phyloP scores from a whole-genome alignment of 805 yeast species.

The Hanseniaspora nectarophila region DNA sequence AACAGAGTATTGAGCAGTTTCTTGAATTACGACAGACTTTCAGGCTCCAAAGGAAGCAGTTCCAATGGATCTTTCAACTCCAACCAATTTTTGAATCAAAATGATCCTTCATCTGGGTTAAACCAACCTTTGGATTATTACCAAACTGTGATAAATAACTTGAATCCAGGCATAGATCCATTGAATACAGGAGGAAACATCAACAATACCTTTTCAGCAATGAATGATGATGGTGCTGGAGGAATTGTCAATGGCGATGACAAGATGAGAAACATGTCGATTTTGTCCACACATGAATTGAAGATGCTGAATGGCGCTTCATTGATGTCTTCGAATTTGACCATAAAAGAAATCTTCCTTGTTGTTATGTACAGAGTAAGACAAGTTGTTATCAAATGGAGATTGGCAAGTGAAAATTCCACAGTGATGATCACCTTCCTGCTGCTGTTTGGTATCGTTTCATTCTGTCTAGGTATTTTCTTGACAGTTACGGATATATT shows the following conservation, averaged over 20 bases:
- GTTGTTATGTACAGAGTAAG: slow-evolving; percentile 15
- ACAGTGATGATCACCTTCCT: slow-evolving; percentile 13
- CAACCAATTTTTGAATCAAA: neutral
- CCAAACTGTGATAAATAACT: slow-evolving; percentile 11
- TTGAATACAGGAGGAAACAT: neutral
- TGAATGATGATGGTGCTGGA: neutral
- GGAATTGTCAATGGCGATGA: neutral
- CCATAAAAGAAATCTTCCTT: slow-evolving; percentile 2
- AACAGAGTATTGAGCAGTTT: neutral
- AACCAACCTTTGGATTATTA: slow-evolving; percentile 6
- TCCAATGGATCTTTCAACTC: neutral
- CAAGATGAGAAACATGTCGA: slow-evolving; percentile 12
- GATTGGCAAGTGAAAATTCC: slow-evolving; percentile 14
- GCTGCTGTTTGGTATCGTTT: slow-evolving; percentile 15
- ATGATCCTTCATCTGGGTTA: neutral
- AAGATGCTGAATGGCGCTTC: slow-evolving; percentile 1
- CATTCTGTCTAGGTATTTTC: slow-evolving; percentile 12
- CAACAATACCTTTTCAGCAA: neutral
- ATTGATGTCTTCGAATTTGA: neutral
- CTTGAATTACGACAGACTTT: slow-evolving; percentile 1
- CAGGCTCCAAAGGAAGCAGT: neutral
- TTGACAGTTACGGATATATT: slow-evolving; percentile 16
- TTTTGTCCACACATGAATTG: slow-evolving; percentile 8
- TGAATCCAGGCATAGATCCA: slow-evolving; percentile 1
- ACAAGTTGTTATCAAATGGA: slow-evolving; percentile 16